phyloP scores from a whole-genome alignment of 345 rosid genomes.

The Turnera subulata region DNA sequence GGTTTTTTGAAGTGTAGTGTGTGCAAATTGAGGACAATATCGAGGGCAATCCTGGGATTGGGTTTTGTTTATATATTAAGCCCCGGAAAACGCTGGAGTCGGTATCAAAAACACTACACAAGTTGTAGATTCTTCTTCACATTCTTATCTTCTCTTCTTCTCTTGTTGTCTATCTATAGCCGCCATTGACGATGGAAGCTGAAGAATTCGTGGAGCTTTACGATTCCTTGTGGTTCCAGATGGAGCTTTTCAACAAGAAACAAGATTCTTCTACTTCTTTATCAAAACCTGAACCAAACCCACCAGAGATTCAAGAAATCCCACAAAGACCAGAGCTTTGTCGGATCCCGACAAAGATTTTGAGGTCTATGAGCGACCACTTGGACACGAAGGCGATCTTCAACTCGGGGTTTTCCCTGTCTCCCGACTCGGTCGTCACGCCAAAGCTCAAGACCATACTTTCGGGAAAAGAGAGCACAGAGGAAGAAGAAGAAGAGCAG shows the following conservation, averaged over 20 bases:
- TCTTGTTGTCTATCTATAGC: too few species aligned
- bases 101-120: too few species aligned
- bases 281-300: constrained; percentile 21
- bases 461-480: constrained; percentile 37
- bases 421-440: constrained; percentile 48
- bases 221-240: constrained; percentile 47
- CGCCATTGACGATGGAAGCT: constrained; percentile 30
- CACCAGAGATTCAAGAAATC: constrained; percentile 21
- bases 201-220: constrained; percentile 33
- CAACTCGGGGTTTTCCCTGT: constrained; percentile 16
- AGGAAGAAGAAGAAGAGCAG: constrained; percentile 13
- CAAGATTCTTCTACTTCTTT: constrained; percentile 9
- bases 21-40: constrained; percentile 13
- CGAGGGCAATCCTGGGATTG: too few species aligned
- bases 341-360: constrained; percentile 25
- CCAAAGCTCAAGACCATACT: constrained; percentile 34
- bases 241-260: constrained; percentile 36
- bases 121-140: neutral
- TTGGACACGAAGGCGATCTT: constrained; percentile 31
- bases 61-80: too few species aligned
- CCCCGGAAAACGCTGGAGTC: too few species aligned
- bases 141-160: too few species aligned
- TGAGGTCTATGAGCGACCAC: constrained; percentile 56
- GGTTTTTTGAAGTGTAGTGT: constrained; percentile 4
- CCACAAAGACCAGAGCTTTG: too few species aligned